phyloP scores from a whole-genome alignment of 169 alveolate genomes.

The Eimeria necatrix region DNA sequence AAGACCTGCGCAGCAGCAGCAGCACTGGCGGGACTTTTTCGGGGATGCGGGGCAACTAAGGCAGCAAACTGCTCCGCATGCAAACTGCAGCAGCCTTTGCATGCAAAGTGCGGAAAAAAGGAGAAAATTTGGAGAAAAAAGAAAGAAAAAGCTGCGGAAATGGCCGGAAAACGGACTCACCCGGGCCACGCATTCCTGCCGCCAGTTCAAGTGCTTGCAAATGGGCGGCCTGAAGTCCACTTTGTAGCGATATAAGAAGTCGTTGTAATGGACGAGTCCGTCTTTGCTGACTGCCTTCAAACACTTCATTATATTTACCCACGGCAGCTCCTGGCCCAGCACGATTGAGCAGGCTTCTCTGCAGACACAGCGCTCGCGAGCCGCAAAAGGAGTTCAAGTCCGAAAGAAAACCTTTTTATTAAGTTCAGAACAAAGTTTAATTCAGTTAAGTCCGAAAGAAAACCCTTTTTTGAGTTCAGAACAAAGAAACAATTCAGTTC shows the following conservation, averaged over 20 bases:
- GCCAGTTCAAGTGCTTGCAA: constrained; percentile 79
- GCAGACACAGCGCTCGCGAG: background rate
- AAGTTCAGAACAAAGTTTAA: background rate
- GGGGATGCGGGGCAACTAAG: too few relatives aligned
- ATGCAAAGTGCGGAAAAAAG: background rate
- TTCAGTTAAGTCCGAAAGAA: too few relatives aligned
- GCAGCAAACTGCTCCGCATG: background rate
- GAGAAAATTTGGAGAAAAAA: background rate
- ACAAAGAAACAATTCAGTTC: too few relatives aligned
- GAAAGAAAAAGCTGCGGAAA: background rate
- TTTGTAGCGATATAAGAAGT: constrained; percentile 77
- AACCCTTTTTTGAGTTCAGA: too few relatives aligned
- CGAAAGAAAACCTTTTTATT: too few relatives aligned
- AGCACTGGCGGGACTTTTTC: background rate
- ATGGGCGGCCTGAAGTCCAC: constrained; percentile 77
- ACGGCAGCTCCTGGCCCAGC: constrained; percentile 82
- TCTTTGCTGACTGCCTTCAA: constrained; percentile 73
- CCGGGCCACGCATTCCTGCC: constrained; percentile 78
- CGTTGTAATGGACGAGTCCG: constrained; percentile 80
- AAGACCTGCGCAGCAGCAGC: constrained; percentile 83
- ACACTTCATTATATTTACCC: constrained; percentile 79
- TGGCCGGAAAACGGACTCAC: constrained; percentile 19
- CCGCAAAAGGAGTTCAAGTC: background rate
- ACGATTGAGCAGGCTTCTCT: constrained; percentile 81
- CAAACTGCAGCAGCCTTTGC: background rate